A percentile compares a stretch with the other conserved stretches of the same genome.
Conservation (phyloP, 164 flowering plant species). For the grape (Vitis vinifera) region DNA sequence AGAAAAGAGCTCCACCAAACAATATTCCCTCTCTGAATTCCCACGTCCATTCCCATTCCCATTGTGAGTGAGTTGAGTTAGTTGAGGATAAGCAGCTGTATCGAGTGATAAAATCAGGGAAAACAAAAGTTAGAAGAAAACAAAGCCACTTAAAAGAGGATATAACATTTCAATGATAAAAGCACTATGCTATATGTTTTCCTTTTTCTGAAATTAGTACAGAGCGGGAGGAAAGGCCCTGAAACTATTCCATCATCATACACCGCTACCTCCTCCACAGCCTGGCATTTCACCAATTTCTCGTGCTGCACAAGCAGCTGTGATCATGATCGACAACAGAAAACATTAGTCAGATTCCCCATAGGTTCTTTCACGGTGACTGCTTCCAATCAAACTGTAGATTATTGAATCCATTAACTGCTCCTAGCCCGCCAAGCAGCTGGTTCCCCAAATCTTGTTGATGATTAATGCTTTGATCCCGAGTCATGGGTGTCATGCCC, state of each 20-base stretch:
- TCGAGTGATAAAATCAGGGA: constrained; percentile 3
- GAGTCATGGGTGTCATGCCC: constrained; percentile 46
- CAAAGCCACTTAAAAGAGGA: constrained; percentile 10
- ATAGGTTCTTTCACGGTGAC: constrained; percentile 43
- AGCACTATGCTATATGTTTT: constrained; percentile 34
- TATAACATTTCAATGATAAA: constrained; percentile 34
- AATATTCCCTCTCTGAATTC: neutral
- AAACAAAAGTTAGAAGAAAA: constrained; percentile 14
- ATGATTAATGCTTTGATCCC: constrained; percentile 56
- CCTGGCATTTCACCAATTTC: constrained; percentile 16
- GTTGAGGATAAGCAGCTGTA: constrained; percentile 6
- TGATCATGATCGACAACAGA: constrained; percentile 5
- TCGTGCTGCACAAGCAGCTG: constrained; percentile 33
- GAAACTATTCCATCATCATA: constrained; percentile 8
- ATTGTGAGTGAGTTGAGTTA: constrained; percentile 6
- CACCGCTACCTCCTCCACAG: constrained; percentile 1
- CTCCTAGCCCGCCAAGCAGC: constrained; percentile 70
- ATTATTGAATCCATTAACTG: constrained; percentile 73
- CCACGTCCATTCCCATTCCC: no score
- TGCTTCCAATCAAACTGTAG: constrained; percentile 89
- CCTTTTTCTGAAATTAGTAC: constrained; percentile 46
- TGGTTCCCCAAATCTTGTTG: constrained; percentile 79
- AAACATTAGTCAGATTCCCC: neutral
- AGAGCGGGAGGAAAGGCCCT: constrained; percentile 28
- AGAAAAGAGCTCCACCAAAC: neutral